Percentiles rank a stretch among this genome's conserved stretches.
Evolutionary conservation across 352 stramenopile species (phyloP).

Genomic region (Phytophthora aleatoria): DNA sequence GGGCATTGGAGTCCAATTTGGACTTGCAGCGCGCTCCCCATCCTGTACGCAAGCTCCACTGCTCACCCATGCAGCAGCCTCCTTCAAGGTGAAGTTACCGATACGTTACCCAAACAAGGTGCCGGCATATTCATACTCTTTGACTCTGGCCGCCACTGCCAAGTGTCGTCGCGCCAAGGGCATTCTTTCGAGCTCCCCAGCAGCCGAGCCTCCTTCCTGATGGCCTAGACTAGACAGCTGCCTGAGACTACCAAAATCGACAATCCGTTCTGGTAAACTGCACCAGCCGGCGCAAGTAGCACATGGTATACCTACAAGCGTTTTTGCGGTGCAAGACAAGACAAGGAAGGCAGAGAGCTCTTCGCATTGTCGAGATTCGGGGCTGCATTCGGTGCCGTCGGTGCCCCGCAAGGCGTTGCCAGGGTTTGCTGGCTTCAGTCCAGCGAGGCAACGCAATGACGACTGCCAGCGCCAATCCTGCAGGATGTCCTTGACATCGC

Average conservation of each 20-base stretch:
- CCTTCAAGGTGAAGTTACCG: constrained; percentile 26
- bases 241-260: constrained; percentile 40
- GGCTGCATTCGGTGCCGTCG: background rate
- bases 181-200: constrained; percentile 22
- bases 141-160: background rate
- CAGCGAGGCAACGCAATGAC: constrained; percentile 14
- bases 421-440: constrained; percentile 36
- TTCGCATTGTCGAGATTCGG: constrained; percentile 6
- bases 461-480: constrained; percentile 17
- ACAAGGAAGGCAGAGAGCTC: constrained; percentile 13
- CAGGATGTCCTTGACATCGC: constrained; percentile 24
- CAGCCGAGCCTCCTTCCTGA: constrained; percentile 8
- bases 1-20: constrained; percentile 1
- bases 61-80: constrained; percentile 21
- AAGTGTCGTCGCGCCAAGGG: background rate
- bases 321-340: constrained; percentile 13
- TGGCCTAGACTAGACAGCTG: constrained; percentile 26
- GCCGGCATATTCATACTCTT: background rate
- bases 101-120: too few relatives aligned
- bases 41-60: constrained; percentile 32
- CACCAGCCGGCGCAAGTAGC: constrained; percentile 21
- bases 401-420: background rate
- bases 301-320: constrained; percentile 14
- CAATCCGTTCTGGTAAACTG: constrained; percentile 32
- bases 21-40: constrained; percentile 19